These are phyloP conservation scores for Epichloe uncinata DNA, from an alignment of 2,329 filamentous ascomycete genomes.

Conservation along the genomic window DNA sequence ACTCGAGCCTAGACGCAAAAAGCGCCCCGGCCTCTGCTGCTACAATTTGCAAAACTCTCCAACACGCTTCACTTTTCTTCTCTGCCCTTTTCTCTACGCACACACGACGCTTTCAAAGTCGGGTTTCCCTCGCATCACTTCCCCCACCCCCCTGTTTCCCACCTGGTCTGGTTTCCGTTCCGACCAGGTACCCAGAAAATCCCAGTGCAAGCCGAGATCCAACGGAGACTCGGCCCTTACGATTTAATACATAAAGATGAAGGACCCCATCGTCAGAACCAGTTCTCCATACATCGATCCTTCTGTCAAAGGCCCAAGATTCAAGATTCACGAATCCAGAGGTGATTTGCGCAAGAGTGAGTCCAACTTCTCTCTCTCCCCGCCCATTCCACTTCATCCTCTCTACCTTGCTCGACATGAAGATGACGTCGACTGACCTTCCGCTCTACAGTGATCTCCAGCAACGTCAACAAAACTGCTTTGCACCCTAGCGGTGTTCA, in stretches of 20 bases:
- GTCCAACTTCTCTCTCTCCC: constrained; percentile 11
- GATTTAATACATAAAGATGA: constrained; percentile 26
- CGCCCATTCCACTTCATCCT: background rate
- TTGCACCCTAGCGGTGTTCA: constrained; percentile 83
- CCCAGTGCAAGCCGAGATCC: constrained; percentile 7
- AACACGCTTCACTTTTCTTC: background rate
- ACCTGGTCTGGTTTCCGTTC: constrained; percentile 2
- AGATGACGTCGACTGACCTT: background rate
- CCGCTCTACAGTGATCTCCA: constrained; percentile 33
- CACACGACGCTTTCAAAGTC: background rate
- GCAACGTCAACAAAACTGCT: constrained; percentile 75
- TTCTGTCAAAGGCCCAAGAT: constrained; percentile 26
- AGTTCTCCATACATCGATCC: constrained; percentile 26
- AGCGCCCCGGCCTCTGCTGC: constrained; percentile 4
- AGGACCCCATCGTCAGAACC: constrained; percentile 26
- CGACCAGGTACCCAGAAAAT: constrained; percentile 4
- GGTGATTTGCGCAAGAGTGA: constrained; percentile 29
- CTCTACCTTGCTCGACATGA: background rate
- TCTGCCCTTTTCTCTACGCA: background rate
- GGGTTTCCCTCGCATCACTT: constrained; percentile 5
- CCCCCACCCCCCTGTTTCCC: constrained; percentile 3
- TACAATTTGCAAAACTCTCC: background rate
- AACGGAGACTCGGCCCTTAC: constrained; percentile 6
- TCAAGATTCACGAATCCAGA: constrained; percentile 23
- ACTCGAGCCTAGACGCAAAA: background rate